Evolutionary conservation across 805 yeast genomes (phyloP), one percentile per base, ranked within the genome.

Genomic region (Starmera dryadoides): DNA sequence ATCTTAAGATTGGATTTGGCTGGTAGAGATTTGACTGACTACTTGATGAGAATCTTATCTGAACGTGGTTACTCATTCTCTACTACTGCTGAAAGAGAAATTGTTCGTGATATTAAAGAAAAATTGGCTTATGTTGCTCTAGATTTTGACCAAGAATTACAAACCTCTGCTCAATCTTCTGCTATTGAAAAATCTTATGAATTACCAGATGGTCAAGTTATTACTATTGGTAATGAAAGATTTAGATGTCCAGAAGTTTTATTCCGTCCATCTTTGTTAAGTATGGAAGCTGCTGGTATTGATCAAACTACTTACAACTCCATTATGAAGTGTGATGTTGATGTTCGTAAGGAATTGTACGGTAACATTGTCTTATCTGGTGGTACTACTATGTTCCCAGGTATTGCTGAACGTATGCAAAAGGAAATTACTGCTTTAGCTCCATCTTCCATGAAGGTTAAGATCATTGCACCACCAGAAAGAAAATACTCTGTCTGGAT

Each of bases 381-480:
- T 80, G 98, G 98, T 85, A 89, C 98, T 61, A 93, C 98, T 58
- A 88, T 93, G 98, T 93, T 88, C 96, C 97, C 97, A 73, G 98
- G 98, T 77, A 89, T 93, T 70, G 97, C 97, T 71, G 98, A 93
- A 81, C 91, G 98, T 80, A 87, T 93, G 96, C 98, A 91, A 80
- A 91, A 91, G 86, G 98, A 93, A 78, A 88, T 93, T 64, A 87
- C 97, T 59, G 96, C 97, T 59, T 82, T 93, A 77, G 98, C 98
- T 66, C 98, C 98, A 72, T 86, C 97, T 57, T 87, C 97, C 47
- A 93, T 93, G 97, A 93, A 93, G 88, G 96, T 93, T 65, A 93
- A 93, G 85, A 89, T 93, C 67, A 85, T 85, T 67, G 98, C 98
- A 67, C 96, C 98, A 56, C 98, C 98, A 56, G 98, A 93, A 75